Conservation (phyloP, 2,329 filamentous ascomycete genomes). For the Fusarium annulatum region DNA sequence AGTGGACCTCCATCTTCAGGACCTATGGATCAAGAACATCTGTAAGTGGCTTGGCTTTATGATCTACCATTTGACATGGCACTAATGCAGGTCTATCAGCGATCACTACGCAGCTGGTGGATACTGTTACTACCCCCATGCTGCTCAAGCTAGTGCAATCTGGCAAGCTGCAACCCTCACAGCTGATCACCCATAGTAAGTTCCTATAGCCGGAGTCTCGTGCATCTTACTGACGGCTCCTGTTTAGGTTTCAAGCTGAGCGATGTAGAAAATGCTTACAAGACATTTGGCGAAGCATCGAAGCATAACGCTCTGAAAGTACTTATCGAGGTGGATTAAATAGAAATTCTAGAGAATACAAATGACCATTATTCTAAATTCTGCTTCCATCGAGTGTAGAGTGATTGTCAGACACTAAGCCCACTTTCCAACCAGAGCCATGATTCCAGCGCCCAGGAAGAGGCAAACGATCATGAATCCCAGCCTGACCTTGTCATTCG, state of each 20-base stretch:
- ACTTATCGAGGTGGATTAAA: constrained; percentile 33
- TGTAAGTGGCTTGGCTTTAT: constrained; percentile 48
- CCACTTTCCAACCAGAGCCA: not conserved
- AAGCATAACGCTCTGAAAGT: constrained; percentile 37
- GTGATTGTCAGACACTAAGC: not conserved
- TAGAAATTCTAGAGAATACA: not conserved
- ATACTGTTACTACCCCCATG: constrained; percentile 61
- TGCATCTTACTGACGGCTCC: rapidly evolving
- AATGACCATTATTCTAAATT: rapidly evolving
- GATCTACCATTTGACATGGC: too few relatives aligned
- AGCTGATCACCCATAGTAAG: constrained; percentile 60
- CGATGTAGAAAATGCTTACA: constrained; percentile 36
- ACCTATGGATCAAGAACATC: constrained; percentile 66
- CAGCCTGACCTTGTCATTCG: not conserved
- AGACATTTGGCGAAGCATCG: constrained; percentile 33
- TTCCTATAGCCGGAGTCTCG: not conserved
- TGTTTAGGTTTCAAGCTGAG: constrained; percentile 30
- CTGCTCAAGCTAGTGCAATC: constrained; percentile 58
- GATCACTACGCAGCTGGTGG: constrained; percentile 61
- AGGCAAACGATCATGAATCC: not conserved
- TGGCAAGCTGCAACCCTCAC: constrained; percentile 54
- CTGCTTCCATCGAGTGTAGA: rapidly evolving
- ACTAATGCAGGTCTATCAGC: constrained; percentile 39
- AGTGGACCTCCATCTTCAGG: constrained; percentile 63
- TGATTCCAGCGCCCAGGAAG: not conserved